Conservation (phyloP, 1,139 yeast species). For the Pichia sp. region DNA sequence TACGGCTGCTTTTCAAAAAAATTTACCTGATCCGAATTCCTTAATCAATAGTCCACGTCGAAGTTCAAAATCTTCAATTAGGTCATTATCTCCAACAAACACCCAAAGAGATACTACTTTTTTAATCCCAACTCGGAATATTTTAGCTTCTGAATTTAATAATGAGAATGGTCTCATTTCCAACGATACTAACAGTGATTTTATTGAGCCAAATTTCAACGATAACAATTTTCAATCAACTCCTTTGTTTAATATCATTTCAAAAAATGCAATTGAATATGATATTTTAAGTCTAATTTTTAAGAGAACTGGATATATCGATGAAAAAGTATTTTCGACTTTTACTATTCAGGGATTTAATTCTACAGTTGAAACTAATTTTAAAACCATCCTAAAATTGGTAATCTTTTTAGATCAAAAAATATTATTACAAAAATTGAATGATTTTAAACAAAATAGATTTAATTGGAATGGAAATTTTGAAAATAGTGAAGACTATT, state of each 20-base stretch:
- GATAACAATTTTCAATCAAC: background rate
- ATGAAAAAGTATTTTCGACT: constrained; percentile 3
- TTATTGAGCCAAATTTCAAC: background rate
- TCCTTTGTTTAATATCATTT: background rate
- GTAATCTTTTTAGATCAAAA: constrained; percentile 10
- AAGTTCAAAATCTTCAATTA: background rate
- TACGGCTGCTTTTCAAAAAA: background rate
- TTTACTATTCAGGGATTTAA: background rate
- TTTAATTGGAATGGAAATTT: constrained; percentile 24
- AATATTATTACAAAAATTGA: background rate
- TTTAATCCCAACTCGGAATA: background rate
- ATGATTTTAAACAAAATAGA: constrained; percentile 1
- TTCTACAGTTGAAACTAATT: background rate
- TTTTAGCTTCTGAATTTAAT: too few relatives aligned
- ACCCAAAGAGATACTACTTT: background rate
- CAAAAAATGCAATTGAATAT: constrained; percentile 6
- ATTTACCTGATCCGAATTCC: background rate
- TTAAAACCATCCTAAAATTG: constrained; percentile 4
- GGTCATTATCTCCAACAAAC: constrained; percentile 3
- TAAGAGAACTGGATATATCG: constrained; percentile 4
- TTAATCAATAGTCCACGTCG: background rate
- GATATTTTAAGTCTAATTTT: constrained; percentile 6
- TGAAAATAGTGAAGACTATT: constrained; percentile 7
- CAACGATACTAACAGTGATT: background rate
- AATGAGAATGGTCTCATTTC: too few relatives aligned